phyloP scores from a whole-genome alignment of 805 yeast species.

The Sugiyamaella boreocaroliniensis region DNA sequence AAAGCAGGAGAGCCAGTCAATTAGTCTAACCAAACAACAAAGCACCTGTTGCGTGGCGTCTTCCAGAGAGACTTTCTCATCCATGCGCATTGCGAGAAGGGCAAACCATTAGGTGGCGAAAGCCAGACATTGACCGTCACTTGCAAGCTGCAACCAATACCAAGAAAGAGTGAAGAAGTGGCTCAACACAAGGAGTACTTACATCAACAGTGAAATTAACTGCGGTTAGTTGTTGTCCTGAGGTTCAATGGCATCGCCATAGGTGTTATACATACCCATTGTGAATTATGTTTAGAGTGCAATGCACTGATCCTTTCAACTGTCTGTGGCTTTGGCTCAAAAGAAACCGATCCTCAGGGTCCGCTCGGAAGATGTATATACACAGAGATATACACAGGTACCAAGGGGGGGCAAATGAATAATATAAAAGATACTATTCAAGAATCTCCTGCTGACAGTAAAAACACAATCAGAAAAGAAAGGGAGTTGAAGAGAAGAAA shows the following conservation, averaged over 20 bases:
- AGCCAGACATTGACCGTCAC: background rate
- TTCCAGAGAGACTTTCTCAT: no score
- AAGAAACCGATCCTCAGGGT: background rate
- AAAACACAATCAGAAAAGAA: slow-evolving; percentile 1
- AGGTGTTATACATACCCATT: slow-evolving; percentile 26
- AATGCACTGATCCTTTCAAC: background rate
- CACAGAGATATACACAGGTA: background rate
- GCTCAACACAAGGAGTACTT: background rate
- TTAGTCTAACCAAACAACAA: no score
- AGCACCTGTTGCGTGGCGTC: no score
- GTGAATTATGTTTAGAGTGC: slow-evolving; percentile 18
- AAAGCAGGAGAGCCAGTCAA: no score
- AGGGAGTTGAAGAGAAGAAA: slow-evolving; percentile 6
- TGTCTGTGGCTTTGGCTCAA: background rate
- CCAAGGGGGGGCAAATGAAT: background rate
- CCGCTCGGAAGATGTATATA: background rate
- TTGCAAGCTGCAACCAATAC: background rate
- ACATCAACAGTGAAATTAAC: slow-evolving; percentile 12
- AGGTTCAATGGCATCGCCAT: background rate
- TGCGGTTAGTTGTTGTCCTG: background rate
- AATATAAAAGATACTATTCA: slow-evolving; percentile 1
- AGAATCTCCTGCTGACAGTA: slow-evolving; percentile 1
- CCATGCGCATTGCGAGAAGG: no score
- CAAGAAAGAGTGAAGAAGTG: background rate
- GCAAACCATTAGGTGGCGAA: background rate